phyloP scores from a whole-genome alignment of 2,329 filamentous ascomycete species.

The Phyllosticta ampelicida region DNA sequence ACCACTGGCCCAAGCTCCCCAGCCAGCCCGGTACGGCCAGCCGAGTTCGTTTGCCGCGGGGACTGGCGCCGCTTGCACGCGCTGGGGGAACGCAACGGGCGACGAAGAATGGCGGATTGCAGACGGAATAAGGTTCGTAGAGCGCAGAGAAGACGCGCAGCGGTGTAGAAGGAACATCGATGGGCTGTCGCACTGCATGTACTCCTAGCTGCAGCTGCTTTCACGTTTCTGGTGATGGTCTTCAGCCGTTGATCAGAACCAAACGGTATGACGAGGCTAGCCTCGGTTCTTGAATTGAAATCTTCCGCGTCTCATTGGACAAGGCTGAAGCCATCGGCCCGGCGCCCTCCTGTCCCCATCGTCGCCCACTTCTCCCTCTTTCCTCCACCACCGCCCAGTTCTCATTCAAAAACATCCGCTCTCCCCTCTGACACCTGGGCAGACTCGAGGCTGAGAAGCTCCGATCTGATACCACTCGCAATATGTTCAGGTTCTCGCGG shows the following conservation, averaged over 20 bases:
- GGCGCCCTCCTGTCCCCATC: background rate
- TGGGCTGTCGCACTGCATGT: background rate
- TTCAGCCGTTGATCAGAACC: background rate
- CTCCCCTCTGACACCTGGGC: slow-evolving; percentile 19
- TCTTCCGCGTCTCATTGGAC: background rate
- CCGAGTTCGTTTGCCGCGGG: background rate
- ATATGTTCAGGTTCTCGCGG: slow-evolving; percentile 63
- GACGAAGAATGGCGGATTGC: background rate
- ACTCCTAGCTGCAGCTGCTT: background rate
- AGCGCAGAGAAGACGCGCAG: too few relatives aligned
- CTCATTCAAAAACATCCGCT: slow-evolving; percentile 21
- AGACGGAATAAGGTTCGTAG: too few relatives aligned
- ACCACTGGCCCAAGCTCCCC: slow-evolving; percentile 2
- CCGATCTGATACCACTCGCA: slow-evolving; percentile 25
- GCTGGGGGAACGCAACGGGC: background rate
- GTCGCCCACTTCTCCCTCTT: slow-evolving; percentile 5
- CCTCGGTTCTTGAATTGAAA: background rate
- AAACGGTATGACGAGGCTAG: background rate
- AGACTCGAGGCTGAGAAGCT: slow-evolving; percentile 2
- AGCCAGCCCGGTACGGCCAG: background rate
- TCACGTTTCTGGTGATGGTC: background rate
- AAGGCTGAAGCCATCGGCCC: background rate
- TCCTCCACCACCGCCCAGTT: slow-evolving; percentile 18
- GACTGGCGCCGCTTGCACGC: background rate
- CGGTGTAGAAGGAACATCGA: too few relatives aligned